Percentiles rank a stretch among this genome's conserved stretches.
Conservation (phyloP, 176 grass and related monocot genomes). For the Carex pumila region DNA sequence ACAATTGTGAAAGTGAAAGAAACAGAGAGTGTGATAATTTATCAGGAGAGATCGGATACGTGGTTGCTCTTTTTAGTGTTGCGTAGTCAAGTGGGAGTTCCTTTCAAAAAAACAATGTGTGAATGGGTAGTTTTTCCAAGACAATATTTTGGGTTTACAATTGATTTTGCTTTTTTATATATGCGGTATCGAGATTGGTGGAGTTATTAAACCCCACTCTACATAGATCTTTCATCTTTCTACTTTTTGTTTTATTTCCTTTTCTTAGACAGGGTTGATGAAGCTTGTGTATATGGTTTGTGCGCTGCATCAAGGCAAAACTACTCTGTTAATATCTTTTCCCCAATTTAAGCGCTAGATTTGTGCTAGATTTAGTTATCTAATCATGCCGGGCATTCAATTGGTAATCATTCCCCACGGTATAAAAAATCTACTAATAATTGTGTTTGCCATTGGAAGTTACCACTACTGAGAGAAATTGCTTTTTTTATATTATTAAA, state of each 20-base stretch:
- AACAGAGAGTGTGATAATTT: slow-evolving; percentile 14
- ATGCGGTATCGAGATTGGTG: neutral
- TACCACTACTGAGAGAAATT: neutral
- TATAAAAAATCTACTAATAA: neutral
- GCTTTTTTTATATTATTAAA: neutral
- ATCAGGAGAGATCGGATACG: slow-evolving; percentile 23
- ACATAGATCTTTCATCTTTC: slow-evolving; percentile 2
- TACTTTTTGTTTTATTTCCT: slow-evolving; percentile 5
- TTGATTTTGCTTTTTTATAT: slow-evolving; percentile 2
- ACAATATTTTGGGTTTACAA: neutral
- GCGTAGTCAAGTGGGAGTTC: neutral
- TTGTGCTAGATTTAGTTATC: slow-evolving; percentile 1
- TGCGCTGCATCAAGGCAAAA: too few species aligned
- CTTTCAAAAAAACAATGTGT: neutral
- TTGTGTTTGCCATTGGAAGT: neutral
- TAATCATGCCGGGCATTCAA: neutral
- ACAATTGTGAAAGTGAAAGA: slow-evolving; percentile 15
- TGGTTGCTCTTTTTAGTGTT: slow-evolving; percentile 18
- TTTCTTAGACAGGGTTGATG: neutral
- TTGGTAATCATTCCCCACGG: neutral
- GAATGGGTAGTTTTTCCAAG: neutral
- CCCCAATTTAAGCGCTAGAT: neutral
- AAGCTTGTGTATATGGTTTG: neutral
- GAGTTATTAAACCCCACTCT: neutral
- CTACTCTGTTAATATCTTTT: too few species aligned